phyloP scores from a whole-genome alignment of 768 basidiomycete genomes.

The Collybia sp. region DNA sequence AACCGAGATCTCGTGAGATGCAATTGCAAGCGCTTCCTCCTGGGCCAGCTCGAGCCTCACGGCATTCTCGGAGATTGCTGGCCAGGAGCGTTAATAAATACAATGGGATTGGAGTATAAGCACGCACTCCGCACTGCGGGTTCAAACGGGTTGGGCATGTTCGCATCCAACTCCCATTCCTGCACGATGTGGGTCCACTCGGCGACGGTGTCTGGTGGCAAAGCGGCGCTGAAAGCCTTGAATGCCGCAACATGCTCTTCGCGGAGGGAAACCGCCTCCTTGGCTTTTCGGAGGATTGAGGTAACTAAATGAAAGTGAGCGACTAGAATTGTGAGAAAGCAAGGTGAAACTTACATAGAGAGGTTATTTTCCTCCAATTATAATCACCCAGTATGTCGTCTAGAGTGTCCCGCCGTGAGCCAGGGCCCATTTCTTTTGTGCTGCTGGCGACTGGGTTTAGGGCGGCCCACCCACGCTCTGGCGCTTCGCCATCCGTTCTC shows the following conservation, averaged over 20 bases:
- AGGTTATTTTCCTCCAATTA: slow-evolving; percentile 27
- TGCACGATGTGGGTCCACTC: neutral
- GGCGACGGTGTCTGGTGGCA: neutral
- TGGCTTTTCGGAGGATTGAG: neutral
- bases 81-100: neutral
- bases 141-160: neutral
- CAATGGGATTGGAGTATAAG: neutral
- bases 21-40: slow-evolving; percentile 6
- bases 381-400: slow-evolving; percentile 30
- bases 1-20: neutral
- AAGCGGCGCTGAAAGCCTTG: neutral
- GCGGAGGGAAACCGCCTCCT: neutral
- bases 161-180: neutral
- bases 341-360: no score
- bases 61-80: slow-evolving; percentile 1
- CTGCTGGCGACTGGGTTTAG: slow-evolving; percentile 24
- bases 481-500: slow-evolving; percentile 28
- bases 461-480: slow-evolving; percentile 24
- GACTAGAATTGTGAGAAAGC: no score
- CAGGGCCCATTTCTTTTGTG: slow-evolving; percentile 33
- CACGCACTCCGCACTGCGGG: neutral
- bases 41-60: slow-evolving; percentile 7
- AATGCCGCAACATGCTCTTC: neutral
- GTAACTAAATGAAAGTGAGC: no score
- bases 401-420: slow-evolving; percentile 18